These are phyloP conservation scores for Leccinum pachyderme DNA, from an alignment of 1,284 basidiomycete genomes.

Conservation along the genomic window DNA sequence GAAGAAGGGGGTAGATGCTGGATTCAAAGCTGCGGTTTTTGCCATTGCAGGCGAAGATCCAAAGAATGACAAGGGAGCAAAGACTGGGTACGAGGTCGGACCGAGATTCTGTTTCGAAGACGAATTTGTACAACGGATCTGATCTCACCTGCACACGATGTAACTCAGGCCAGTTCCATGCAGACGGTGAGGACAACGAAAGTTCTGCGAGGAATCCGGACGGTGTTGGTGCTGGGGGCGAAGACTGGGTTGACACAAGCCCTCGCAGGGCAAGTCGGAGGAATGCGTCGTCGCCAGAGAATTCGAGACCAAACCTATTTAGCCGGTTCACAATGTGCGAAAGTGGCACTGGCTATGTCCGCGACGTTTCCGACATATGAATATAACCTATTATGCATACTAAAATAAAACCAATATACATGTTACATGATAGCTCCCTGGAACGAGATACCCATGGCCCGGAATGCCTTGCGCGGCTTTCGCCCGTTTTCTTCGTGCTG, in stretches of 20 bases:
- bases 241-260: conserved; percentile 5
- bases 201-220: neutral
- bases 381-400: conserved; percentile 8
- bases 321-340: conserved; percentile 31
- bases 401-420: conserved; percentile 1
- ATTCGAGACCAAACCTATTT: conserved; percentile 13
- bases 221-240: neutral
- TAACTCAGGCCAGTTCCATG: conserved; percentile 29
- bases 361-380: conserved; percentile 1
- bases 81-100: conserved; percentile 10
- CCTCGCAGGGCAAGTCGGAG: conserved; percentile 2
- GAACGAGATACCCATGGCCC: conserved; percentile 18
- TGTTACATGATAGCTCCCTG: conserved; percentile 22
- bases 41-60: conserved; percentile 50
- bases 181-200: conserved; percentile 9
- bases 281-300: conserved; percentile 21
- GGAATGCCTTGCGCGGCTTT: conserved; percentile 6
- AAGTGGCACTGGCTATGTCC: conserved; percentile 23
- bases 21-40: conserved; percentile 72
- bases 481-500: conserved; percentile 4
- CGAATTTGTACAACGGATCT: neutral
- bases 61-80: conserved; percentile 10
- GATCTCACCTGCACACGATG: conserved; percentile 26
- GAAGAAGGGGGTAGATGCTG: conserved; percentile 79
- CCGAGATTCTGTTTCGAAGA: conserved; percentile 4